A percentile compares a stretch with the other conserved stretches of the same genome.
phyloP scores from a whole-genome alignment of 345 rosid species.

The Brassica nigra region DNA sequence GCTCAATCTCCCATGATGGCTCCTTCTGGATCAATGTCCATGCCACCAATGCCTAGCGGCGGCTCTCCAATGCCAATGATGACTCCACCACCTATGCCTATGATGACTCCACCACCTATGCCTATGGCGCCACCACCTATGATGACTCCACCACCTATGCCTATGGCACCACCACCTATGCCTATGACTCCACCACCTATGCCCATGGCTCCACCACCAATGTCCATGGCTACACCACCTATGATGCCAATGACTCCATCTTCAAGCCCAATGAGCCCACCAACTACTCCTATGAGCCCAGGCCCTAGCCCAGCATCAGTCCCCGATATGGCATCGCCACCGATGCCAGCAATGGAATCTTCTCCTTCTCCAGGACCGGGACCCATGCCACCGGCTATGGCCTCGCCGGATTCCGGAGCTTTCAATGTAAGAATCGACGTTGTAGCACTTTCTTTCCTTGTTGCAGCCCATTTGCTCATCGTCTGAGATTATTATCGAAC shows the following conservation, averaged over 20 bases:
- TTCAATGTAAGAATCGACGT: slow-evolving; percentile 28
- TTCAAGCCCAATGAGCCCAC: slow-evolving; percentile 29
- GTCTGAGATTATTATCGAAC: slow-evolving; percentile 31
- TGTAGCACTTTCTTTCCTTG: slow-evolving; percentile 20
- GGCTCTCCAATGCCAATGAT: slow-evolving; percentile 35
- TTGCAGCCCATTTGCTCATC: slow-evolving; percentile 26
- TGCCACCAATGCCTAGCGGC: slow-evolving; percentile 36
- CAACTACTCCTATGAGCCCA: background rate
- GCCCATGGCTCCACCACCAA: slow-evolving; percentile 23
- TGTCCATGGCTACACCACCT: slow-evolving; percentile 8
- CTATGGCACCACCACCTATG: slow-evolving; percentile 38
- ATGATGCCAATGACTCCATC: slow-evolving; percentile 30
- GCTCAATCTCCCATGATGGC: slow-evolving; percentile 45
- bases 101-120: slow-evolving; percentile 39
- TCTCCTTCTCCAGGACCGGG: slow-evolving; percentile 36
- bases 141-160: slow-evolving; percentile 37
- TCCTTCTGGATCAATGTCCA: slow-evolving; percentile 42
- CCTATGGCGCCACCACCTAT: slow-evolving; percentile 34
- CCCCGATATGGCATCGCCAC: slow-evolving; percentile 34
- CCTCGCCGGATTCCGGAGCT: slow-evolving; percentile 36
- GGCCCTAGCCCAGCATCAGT: slow-evolving; percentile 12
- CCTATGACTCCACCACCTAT: slow-evolving; percentile 30
- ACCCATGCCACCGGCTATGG: slow-evolving; percentile 28
- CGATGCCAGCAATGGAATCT: slow-evolving; percentile 32
- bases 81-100: slow-evolving; percentile 36